phyloP scores from a whole-genome alignment of 768 basidiomycete genomes.

The Scleroderma bovista region DNA sequence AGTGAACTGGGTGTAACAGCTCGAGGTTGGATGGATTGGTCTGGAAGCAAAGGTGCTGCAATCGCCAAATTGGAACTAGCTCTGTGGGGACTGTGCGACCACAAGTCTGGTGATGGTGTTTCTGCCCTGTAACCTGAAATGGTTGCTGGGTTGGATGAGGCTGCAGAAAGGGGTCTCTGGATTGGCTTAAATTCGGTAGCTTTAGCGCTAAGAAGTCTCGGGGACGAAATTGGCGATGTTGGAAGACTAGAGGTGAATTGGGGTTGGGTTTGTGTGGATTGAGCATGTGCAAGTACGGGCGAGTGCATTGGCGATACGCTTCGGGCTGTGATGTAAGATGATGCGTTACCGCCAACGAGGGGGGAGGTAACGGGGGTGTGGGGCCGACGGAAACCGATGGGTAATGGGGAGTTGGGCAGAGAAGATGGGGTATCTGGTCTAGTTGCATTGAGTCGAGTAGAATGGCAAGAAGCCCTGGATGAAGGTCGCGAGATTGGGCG shows the following conservation, averaged over 20 bases:
- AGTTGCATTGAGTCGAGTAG: conserved; percentile 51
- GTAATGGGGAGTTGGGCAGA: conserved; percentile 72
- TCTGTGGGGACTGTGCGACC: conserved; percentile 69
- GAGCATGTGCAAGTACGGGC: conserved; percentile 54
- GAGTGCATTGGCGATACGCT: conserved; percentile 60
- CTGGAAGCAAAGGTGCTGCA: conserved; percentile 82
- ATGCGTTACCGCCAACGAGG: conserved; percentile 49
- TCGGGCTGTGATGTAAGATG: conserved; percentile 51
- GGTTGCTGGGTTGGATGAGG: conserved; percentile 53
- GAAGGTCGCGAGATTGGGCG: conserved; percentile 72
- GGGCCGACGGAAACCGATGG: conserved; percentile 67
- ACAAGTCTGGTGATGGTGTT: conserved; percentile 86
- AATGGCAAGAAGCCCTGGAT: conserved; percentile 70
- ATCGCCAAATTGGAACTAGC: conserved; percentile 85
- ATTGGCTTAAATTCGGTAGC: conserved; percentile 87
- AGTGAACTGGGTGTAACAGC: conserved; percentile 68
- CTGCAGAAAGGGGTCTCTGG: conserved; percentile 69
- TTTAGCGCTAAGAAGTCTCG: conserved; percentile 83
- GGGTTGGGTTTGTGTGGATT: conserved; percentile 47
- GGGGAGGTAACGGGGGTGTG: conserved; percentile 79
- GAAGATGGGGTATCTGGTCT: conserved; percentile 75
- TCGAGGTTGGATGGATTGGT: conserved; percentile 45
- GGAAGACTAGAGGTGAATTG: conserved; percentile 80
- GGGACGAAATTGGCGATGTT: conserved; percentile 79
- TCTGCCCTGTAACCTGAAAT: conserved; percentile 52